Evolutionary conservation across 305 asterid species (phyloP), one percentile per base, ranked within the genome.

Genomic region (Ajuga reptans): DNA sequence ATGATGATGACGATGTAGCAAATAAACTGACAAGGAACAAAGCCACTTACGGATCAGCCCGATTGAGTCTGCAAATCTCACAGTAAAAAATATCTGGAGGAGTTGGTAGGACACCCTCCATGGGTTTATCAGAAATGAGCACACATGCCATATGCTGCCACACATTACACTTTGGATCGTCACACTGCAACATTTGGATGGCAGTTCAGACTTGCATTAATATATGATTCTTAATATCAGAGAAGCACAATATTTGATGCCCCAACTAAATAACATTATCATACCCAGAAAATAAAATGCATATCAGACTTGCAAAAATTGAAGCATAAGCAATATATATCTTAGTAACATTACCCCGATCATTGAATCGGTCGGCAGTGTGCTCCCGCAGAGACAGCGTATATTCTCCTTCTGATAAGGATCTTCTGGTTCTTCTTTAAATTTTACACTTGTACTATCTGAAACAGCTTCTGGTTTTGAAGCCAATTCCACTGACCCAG

Each of bases 121-220:
- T 64, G 51, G 96, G 86, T 78, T 88, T 91, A 76, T 91, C 99
- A 37, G 97, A 84, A 80, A 91, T 86, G 75, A 94, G 80, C 68
- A 86, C 98, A 77, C 99, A 94, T 68, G 84, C 72, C 16, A 89
- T 82, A 84, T 94, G 99, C 79, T 94, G 99, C 98, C 98, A 91
- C 29, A 86, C 92, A 70, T 79, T 86, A 74, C 99, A 94, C 77
- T 71, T 85, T 50, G 85, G 80, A 78, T 91, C 97, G 83, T 91
- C 97, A 81, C 99, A 94, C 99, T 94, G 95, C 85, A 81, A 31
- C 61, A 75, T 37, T 39, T 9, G 17, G 16, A 36, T 9, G 45
- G 42, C 2, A 10, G 36, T 37, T 17, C 24, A 39, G 50, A 59
- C 11, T 37, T 37, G 10, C 17, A 63, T 43, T 33, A 33, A 53